Evolutionary conservation across 73 alveolate species (phyloP), one percentile per base, ranked within the genome.

Genomic region (Effrenium voratum): DNA sequence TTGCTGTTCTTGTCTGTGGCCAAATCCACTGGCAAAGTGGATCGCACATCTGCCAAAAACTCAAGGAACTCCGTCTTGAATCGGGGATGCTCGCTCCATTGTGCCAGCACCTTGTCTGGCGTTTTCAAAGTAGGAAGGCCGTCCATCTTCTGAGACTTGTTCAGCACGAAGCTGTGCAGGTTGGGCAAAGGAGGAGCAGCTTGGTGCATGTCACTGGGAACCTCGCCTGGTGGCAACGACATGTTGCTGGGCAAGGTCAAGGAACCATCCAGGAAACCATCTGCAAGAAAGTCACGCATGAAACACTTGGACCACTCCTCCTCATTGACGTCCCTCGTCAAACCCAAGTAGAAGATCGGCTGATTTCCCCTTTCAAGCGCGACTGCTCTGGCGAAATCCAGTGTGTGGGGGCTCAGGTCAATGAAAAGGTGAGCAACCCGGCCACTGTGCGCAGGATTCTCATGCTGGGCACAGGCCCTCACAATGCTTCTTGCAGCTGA

Each of bases 61-160:
- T 76, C 63, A 10, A 5, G 26, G 49, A 76, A 76, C 60, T 76
- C 87, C 26, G 82, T 3, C 47, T 60, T 38, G 26, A 44, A 76
- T 12, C 38, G 5, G 15, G 60, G 43, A 43, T 44, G 57, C 12
- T 76, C 87, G 1, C 41, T 12, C 87, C 87, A 76, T 5, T 59
- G 8, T 13, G 87, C 60, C 19, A 76, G 63, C 36, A 76, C 8
- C 87, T 41, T 36, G 87, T 76, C 87, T 3, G 87, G 87, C 57
- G 87, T 43, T 60, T 76, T 76, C 63, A 76, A 24, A 5, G 87
- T 76, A 15, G 38, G 41, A 19, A 76, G 38, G 63, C 87, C 87
- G 24, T 76, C 87, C 43, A 76, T 38, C 60, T 76, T 76, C 41
- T 40, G 40, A 19, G 3, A 1, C 60, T 76, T 40, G 60, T 13